These are phyloP conservation scores for Termitomyces sp. DNA, from an alignment of 768 basidiomycete species.

Conservation along the genomic window DNA sequence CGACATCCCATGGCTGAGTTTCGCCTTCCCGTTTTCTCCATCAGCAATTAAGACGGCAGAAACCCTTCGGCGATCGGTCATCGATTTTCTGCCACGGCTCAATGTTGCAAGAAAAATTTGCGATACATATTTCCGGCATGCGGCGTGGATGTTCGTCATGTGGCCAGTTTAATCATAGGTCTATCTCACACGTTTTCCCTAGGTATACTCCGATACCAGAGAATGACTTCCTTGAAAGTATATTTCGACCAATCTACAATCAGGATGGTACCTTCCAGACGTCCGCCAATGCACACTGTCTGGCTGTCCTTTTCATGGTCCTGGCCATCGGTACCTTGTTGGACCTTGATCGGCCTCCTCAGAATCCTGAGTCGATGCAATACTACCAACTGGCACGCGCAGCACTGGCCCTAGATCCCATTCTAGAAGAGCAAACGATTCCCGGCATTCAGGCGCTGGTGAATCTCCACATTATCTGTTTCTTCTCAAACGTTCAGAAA, in stretches of 20 bases:
- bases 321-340: conserved; percentile 59
- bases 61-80: conserved; percentile 36
- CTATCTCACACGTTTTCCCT: conserved; percentile 1
- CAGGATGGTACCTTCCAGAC: conserved; percentile 30
- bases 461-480: conserved; percentile 17
- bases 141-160: conserved; percentile 62
- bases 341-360: conserved; percentile 49
- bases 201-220: conserved; percentile 69
- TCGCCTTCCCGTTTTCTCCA: conserved; percentile 54
- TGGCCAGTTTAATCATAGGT: not conserved
- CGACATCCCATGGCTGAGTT: conserved; percentile 54
- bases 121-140: conserved; percentile 58
- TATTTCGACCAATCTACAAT: conserved; percentile 51
- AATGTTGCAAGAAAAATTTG: conserved; percentile 32
- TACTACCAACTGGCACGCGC: conserved; percentile 59
- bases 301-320: conserved; percentile 59
- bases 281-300: conserved; percentile 42
- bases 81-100: conserved; percentile 39
- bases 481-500: conserved; percentile 11
- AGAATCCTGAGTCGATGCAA: conserved; percentile 49
- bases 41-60: conserved; percentile 36
- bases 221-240: conserved; percentile 44
- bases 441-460: conserved; percentile 63
- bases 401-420: conserved; percentile 54
- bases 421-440: conserved; percentile 60